Percentiles rank a stretch among this genome's conserved stretches.
Conservation (phyloP, 164 flowering plant species). For the Aristolochia fimbriata region DNA sequence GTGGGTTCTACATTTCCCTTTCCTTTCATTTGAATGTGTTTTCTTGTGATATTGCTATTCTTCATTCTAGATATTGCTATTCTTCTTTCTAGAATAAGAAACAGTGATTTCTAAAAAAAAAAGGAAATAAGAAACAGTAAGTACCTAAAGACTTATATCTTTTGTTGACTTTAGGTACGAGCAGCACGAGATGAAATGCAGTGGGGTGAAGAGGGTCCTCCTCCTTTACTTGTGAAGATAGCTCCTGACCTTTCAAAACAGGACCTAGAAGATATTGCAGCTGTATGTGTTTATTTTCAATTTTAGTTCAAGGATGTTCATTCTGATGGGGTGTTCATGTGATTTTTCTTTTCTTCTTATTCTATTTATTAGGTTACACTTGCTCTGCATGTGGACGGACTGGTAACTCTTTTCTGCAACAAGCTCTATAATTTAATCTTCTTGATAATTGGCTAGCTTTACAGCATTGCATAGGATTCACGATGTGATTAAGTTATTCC, state of each 20-base stretch:
- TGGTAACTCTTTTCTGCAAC: slow-evolving; percentile 38
- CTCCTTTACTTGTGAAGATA: slow-evolving; percentile 95
- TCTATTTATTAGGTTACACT: slow-evolving; percentile 72
- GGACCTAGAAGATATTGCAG: slow-evolving; percentile 98
- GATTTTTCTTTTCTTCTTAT: slow-evolving; percentile 8
- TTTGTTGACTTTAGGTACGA: slow-evolving; percentile 48
- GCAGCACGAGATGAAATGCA: slow-evolving; percentile 99
- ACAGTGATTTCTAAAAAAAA: too few species aligned
- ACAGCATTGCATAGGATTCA: background rate
- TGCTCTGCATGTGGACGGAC: slow-evolving; percentile 88
- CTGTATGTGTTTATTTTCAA: slow-evolving; percentile 31
- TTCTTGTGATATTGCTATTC: background rate
- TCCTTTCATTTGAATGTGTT: background rate
- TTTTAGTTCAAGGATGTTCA: background rate
- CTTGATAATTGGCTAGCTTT: background rate
- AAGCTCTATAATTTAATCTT: background rate
- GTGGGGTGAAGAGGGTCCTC: slow-evolving; percentile 99
- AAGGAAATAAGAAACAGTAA: background rate
- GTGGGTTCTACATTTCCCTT: slow-evolving; percentile 20
- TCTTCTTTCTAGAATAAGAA: background rate
- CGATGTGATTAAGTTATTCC: background rate
- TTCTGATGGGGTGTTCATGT: slow-evolving; percentile 4
- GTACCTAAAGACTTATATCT: background rate
- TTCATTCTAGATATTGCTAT: background rate
- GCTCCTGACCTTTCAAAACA: slow-evolving; percentile 91